Conservation (phyloP, 495 filamentous ascomycete species). For the Hapsidospora chrysogenum region DNA sequence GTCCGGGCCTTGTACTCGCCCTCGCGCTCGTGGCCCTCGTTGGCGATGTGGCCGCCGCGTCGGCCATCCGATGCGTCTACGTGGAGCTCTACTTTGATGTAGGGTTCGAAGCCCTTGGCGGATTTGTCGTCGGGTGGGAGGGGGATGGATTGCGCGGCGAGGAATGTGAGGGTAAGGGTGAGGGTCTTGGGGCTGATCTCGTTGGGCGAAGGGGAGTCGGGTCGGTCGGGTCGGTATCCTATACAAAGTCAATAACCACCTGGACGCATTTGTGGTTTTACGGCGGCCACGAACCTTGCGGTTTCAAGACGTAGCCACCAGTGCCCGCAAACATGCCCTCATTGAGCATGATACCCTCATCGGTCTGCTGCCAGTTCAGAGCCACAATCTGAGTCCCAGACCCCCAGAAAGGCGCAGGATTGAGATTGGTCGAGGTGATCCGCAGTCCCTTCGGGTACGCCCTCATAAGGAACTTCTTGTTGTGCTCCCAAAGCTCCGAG, state of each 20-base stretch:
- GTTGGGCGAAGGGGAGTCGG: constrained; percentile 2
- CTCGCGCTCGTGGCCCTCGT: constrained; percentile 23
- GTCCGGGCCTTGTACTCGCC: constrained; percentile 56
- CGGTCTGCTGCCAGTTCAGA: constrained; percentile 85
- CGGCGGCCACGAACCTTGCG: constrained; percentile 30
- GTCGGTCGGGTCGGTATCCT: background rate
- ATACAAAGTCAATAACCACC: background rate
- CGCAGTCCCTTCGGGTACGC: constrained; percentile 75
- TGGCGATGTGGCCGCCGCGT: constrained; percentile 3
- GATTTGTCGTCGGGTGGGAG: constrained; percentile 34
- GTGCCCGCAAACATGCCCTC: constrained; percentile 78
- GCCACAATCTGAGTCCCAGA: constrained; percentile 85
- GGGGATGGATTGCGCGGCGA: constrained; percentile 41
- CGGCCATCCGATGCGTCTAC: constrained; percentile 33
- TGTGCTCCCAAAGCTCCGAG: constrained; percentile 58
- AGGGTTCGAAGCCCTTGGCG: constrained; percentile 49
- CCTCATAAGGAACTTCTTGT: constrained; percentile 70
- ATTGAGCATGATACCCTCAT: constrained; percentile 92
- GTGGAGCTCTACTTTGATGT: constrained; percentile 71
- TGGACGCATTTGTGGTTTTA: too few relatives aligned
- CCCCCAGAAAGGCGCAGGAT: constrained; percentile 72
- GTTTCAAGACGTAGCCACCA: constrained; percentile 74
- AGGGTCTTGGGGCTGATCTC: constrained; percentile 28
- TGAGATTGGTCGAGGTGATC: constrained; percentile 69
- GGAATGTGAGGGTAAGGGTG: constrained; percentile 33